Conservation (phyloP, 441 rosid genomes). For the California macrophylla region DNA sequence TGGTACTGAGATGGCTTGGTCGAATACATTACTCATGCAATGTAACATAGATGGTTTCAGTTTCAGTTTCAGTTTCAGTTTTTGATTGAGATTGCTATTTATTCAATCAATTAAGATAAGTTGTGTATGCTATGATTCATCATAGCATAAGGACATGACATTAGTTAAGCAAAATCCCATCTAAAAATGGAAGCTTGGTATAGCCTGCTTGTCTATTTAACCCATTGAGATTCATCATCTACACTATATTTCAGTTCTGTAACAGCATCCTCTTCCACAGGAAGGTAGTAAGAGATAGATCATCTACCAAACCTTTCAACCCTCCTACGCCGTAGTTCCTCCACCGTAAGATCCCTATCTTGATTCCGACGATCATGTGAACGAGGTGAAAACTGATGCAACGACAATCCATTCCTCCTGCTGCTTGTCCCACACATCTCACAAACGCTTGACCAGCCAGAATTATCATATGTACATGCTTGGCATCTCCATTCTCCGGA, state of each 20-base stretch:
- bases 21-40: too few relatives aligned
- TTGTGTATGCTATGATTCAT: too few relatives aligned
- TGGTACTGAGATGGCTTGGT: too few relatives aligned
- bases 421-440: conserved; percentile 75
- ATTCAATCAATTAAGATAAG: too few relatives aligned
- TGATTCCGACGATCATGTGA: conserved; percentile 14
- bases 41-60: too few relatives aligned
- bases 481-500: conserved; percentile 66
- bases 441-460: conserved; percentile 41
- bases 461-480: conserved; percentile 72
- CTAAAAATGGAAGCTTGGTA: too few relatives aligned
- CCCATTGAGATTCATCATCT: not conserved
- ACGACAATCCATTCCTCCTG: conserved; percentile 25
- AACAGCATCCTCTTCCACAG: not conserved
- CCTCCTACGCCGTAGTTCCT: conserved; percentile 68
- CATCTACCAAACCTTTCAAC: conserved; percentile 58
- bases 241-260: not conserved
- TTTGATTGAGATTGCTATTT: too few relatives aligned
- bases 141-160: too few relatives aligned
- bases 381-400: conserved; percentile 15
- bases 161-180: too few relatives aligned
- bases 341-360: conserved; percentile 31
- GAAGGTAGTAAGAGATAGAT: not conserved
- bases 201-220: not conserved
- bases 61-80: too few relatives aligned